Evolutionary conservation across 345 rosid genomes (phyloP), one percentile per base, ranked within the genome.

Genomic region (Citrus glauca): DNA sequence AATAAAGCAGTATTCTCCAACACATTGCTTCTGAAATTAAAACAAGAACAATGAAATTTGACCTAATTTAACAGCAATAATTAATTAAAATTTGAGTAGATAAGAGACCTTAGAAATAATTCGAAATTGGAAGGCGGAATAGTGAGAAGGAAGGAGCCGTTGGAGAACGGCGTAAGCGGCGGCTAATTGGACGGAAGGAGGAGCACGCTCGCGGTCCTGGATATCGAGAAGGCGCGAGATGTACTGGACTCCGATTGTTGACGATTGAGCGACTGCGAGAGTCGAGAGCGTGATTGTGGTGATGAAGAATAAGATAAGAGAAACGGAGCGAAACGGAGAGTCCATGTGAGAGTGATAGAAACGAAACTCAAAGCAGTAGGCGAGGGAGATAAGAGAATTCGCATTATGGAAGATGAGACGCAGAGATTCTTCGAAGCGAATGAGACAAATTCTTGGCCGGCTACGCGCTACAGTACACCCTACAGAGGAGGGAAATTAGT

Each of bases 171-270:
- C 86, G 24, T 83, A 78, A 32, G 92, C 91, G 0, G 95, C 91
- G 9, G 87, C 86, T 33, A 89, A 57, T 77, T 91, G 95, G 78
- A 87, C 86, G 4, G 90, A 66, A 33, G 90, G 85, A 78, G 91
- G 81, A 81, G 93, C 89, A 27, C 91, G 83, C 84, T 89, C 93
- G 60, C 82, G 82, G 27, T 87, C 93, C 83, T 91, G 95, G 66
- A 87, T 81, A 24, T 89, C 86, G 69, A 91, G 93, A 30, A 91
- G 82, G 42, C 79, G 75, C 13, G 91, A 88, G n/a, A 91, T 79
- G 85, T 88, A 86, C 24, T 82, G 84, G 77, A 88, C 91, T 59
- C 95, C 95, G 84, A 85, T 69, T 48, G 95, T 87, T 55, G 91
- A 89, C 1, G 90, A 63, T 16, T 62, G 80, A 76, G 81, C 82